Conservation (phyloP, 1,284 basidiomycete species). For the Blastosporella zonata region DNA sequence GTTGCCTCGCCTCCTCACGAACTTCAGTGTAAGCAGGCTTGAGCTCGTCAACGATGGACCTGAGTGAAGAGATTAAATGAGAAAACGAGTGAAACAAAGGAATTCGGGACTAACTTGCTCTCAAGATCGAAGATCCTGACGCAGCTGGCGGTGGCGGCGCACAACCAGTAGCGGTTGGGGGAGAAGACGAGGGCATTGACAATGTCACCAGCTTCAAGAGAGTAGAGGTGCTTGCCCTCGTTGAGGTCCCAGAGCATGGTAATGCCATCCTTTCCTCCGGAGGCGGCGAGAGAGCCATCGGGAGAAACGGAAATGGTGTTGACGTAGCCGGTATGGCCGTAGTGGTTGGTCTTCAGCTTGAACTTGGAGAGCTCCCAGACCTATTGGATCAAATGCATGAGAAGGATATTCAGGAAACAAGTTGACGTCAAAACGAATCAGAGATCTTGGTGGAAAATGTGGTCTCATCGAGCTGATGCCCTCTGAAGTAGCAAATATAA, state of each 20-base stretch:
- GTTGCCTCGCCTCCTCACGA: constrained; percentile 78
- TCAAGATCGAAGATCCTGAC: constrained; percentile 99
- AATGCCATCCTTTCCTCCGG: constrained; percentile 99
- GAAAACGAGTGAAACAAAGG: background rate
- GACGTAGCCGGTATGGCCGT: constrained; percentile 99
- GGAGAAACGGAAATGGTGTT: constrained; percentile 99
- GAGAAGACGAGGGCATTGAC: constrained; percentile 99
- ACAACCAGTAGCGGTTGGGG: constrained; percentile 99
- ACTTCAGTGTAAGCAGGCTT: constrained; percentile 88
- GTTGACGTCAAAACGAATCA: constrained; percentile 49
- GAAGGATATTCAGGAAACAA: constrained; percentile 36
- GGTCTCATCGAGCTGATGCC: constrained; percentile 43
- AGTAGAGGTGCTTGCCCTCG: constrained; percentile 99
- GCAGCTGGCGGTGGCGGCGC: constrained; percentile 95
- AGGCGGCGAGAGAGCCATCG: constrained; percentile 98
- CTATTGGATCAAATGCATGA: constrained; percentile 45
- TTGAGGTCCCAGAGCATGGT: constrained; percentile 99
- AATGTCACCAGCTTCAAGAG: constrained; percentile 96
- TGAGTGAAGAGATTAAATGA: constrained; percentile 31
- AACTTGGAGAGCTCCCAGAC: constrained; percentile 99
- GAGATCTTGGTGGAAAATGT: constrained; percentile 53
- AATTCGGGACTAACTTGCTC: constrained; percentile 75
- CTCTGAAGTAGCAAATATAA: constrained; percentile 51
- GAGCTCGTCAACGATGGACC: constrained; percentile 98
- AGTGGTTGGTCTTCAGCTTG: constrained; percentile 99